These are phyloP conservation scores for Sanguinoderma infundibulare DNA, from an alignment of 1,284 basidiomycete genomes.

Conservation along the genomic window DNA sequence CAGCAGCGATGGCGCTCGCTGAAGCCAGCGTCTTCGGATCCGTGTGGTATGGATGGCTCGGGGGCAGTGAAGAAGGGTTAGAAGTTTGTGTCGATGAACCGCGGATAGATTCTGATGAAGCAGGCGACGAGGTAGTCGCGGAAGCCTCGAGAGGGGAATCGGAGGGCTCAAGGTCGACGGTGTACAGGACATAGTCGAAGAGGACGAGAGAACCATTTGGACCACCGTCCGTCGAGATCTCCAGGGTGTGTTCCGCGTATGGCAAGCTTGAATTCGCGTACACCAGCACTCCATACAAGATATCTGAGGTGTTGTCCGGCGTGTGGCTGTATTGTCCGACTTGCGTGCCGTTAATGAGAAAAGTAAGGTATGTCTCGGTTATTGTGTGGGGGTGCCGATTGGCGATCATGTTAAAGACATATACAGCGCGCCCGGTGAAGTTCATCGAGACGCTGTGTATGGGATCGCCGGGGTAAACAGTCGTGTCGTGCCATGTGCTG, in stretches of 20 bases:
- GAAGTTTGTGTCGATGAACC: background rate
- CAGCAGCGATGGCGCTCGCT: background rate
- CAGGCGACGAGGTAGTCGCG: background rate
- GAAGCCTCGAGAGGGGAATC: background rate
- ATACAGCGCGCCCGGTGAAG: slow-evolving; percentile 11
- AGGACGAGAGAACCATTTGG: slow-evolving; percentile 20
- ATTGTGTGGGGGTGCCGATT: background rate
- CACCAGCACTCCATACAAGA: slow-evolving; percentile 35
- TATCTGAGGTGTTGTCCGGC: background rate
- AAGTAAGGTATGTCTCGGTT: slow-evolving; percentile 16
- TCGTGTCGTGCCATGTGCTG: slow-evolving; percentile 14
- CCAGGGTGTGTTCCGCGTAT: slow-evolving; percentile 21
- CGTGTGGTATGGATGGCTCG: background rate
- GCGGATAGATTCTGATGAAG: background rate
- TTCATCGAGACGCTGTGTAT: background rate
- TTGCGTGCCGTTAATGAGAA: slow-evolving; percentile 8
- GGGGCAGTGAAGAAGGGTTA: background rate
- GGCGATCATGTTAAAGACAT: slow-evolving; percentile 17
- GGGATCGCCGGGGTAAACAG: background rate
- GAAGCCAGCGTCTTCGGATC: background rate
- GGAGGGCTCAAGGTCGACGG: slow-evolving; percentile 3
- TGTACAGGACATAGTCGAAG: slow-evolving; percentile 31
- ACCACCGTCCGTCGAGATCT: slow-evolving; percentile 7
- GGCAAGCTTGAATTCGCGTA: slow-evolving; percentile 28
- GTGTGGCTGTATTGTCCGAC: slow-evolving; percentile 7